Base-by-base conservation (phyloP, 148 eudicot species). In the Bassia scoparia region DNA sequence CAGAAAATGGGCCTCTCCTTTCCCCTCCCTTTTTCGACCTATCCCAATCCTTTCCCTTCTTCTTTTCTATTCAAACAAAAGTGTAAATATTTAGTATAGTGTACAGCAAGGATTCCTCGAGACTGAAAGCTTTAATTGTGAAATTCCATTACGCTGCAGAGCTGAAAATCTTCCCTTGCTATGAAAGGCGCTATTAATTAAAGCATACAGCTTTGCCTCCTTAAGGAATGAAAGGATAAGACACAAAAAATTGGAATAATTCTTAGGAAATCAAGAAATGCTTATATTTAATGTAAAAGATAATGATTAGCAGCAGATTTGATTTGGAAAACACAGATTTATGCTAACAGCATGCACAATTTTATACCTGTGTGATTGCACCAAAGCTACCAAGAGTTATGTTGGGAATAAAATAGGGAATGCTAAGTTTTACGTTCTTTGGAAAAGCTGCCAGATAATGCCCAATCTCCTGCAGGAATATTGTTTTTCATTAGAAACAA, bases 311-410 rank as follows among this genome's bases (percentile, higher is more conserved):
- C 54, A 29, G 48, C 33, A 38, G 20, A 29, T 21, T 38, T 15
- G 8, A 2, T 3, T 20, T 30, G 31, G 43, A 9, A 14, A 66
- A n/a, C 2, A 35, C 10, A 29, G 53, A 29, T 56, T 43, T 23
- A 23, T 24, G 63, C 43, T 30, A 24, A 60, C 16, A 46, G 30
- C 72, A 63, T 13, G 30, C 67, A 23, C 33, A 58, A 18, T 44
- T 30, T 41, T 48, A 67, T 68, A 96, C 99, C 96, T 92, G 97
- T 27, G 97, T 96, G 73, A 96, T 96, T 56, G 99, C 97, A 41
- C 99, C 99, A 83, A 96, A 96, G 79, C 94, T 92, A 74, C 99
- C 99, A 69, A 96, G 96, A 71, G 99, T 96, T 66, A 89, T 96
- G 80, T 96, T 96, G 52, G 99, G 99, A 75, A 96, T 90, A 68